Base-by-base conservation (phyloP, 108 stramenopile species). In the Schizochytrium sp. region DNA sequence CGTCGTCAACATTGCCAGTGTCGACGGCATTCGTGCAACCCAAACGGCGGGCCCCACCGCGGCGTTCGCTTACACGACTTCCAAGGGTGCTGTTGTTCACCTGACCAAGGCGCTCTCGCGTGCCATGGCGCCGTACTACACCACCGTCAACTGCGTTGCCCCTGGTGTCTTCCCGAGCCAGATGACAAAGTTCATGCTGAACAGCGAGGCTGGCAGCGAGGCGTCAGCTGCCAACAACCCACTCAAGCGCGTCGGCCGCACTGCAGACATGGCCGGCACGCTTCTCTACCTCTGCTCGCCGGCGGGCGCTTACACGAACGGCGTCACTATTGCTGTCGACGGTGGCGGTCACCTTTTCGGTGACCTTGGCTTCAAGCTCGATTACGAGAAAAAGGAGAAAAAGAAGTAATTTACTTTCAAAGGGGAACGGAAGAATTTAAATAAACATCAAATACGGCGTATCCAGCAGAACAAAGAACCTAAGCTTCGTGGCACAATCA, bases 201-300 rank as follows among this genome's bases (percentile, higher is more conserved):
- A 92, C 16, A 97, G 95, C 95, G 95, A 91, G 72, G 60, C 23
- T 43, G 88, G 63, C 8, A 60, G 58, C 43, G 96, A 95, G 58
- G 69, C 90, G 5, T 89, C 96, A 25, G 87, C 94, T 5, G 89
- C 90, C 25, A 88, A 90, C 43, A 94, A 95, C 59, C 97, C 97
- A 4, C 60, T 98, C 60, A 92, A 93, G 18, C 90, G 97, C 71
- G 92, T 96, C 93, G 97, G 97, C 18, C 93, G 94, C 72, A 94
- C 91, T 45, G 95, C 96, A 87, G 97, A 98, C 91, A 97, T 98
- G 96, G 96, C 94, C 6, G 97, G 97, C 21, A 96, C 96, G 10
- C 94, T 93, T 44, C 88, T 98, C 12, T 98, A 95, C 88, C 92
- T 98, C 23, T 91, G 94, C 25, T 95, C 94, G 57, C 88, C 88